Evolutionary conservation across 2,329 filamentous ascomycete genomes (phyloP).

Genomic region (Colletotrichum spinosum): DNA sequence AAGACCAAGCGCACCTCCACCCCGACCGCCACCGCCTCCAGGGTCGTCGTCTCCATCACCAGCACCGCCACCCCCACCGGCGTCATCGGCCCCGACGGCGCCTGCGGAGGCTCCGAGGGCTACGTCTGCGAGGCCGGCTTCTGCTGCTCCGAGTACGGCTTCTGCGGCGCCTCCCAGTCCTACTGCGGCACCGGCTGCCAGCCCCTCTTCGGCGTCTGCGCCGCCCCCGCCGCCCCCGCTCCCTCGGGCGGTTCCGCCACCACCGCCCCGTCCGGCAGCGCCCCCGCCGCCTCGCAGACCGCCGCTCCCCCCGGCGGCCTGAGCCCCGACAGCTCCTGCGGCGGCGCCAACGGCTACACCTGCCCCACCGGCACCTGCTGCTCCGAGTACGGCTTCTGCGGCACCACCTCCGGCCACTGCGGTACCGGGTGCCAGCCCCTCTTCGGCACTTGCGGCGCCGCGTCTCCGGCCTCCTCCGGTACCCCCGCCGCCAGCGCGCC

Average conservation of each 20-base stretch:
- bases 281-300: conserved; percentile 14
- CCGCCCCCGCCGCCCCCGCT: conserved; percentile 22
- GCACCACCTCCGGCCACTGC: conserved; percentile 38
- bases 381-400: conserved; percentile 39
- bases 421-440: conserved; percentile 29
- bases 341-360: conserved; percentile 29
- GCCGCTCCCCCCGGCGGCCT: conserved; percentile 11
- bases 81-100: conserved; percentile 29
- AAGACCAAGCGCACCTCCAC: conserved; percentile 36
- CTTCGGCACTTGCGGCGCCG: conserved; percentile 25
- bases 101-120: conserved; percentile 34
- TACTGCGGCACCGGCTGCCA: conserved; percentile 40
- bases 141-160: conserved; percentile 40
- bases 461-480: not conserved
- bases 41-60: conserved; percentile 32
- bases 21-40: conserved; percentile 34
- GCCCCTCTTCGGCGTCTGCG: conserved; percentile 38
- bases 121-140: conserved; percentile 34
- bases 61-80: conserved; percentile 38
- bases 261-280: not conserved
- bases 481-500: conserved; percentile 22
- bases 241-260: conserved; percentile 14
- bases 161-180: conserved; percentile 36
- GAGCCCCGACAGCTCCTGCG: conserved; percentile 28
- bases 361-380: conserved; percentile 36